phyloP scores from a whole-genome alignment of 192 early-diverging fungal genomes.

The Rhizoclosmatium sp. region DNA sequence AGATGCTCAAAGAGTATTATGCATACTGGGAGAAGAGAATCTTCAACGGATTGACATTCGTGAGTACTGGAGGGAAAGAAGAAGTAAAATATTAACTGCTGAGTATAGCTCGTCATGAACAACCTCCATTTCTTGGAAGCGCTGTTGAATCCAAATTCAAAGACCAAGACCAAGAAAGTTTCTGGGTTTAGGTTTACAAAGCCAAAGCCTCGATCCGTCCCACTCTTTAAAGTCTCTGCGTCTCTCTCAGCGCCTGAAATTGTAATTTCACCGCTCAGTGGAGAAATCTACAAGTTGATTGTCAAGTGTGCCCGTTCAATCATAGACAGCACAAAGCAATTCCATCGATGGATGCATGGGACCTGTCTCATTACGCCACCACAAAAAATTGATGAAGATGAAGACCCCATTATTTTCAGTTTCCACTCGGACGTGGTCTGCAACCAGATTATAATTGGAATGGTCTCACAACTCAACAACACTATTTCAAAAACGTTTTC shows the following conservation, averaged over 20 bases:
- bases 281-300: constrained; percentile 70
- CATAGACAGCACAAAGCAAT: constrained; percentile 68
- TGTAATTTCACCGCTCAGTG: constrained; percentile 60
- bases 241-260: constrained; percentile 70
- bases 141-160: constrained; percentile 41
- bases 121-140: constrained; percentile 61
- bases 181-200: constrained; percentile 24
- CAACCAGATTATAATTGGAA: constrained; percentile 53
- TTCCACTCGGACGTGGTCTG: constrained; percentile 63
- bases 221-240: constrained; percentile 64
- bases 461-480: constrained; percentile 55
- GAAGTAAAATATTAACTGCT: constrained; percentile 4
- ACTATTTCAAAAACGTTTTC: constrained; percentile 62
- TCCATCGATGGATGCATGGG: constrained; percentile 70
- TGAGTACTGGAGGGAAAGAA: constrained; percentile 32
- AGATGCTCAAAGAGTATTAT: constrained; percentile 67
- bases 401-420: constrained; percentile 64
- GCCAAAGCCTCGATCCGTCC: constrained; percentile 40
- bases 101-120: constrained; percentile 61
- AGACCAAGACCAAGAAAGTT: constrained; percentile 34
- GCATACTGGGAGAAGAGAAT: constrained; percentile 63
- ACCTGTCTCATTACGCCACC: constrained; percentile 67
- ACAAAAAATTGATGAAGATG: constrained; percentile 64
- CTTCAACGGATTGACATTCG: constrained; percentile 59
- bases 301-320: constrained; percentile 64